phyloP scores from a whole-genome alignment of 768 basidiomycete species.

The Lentinula edodes region DNA sequence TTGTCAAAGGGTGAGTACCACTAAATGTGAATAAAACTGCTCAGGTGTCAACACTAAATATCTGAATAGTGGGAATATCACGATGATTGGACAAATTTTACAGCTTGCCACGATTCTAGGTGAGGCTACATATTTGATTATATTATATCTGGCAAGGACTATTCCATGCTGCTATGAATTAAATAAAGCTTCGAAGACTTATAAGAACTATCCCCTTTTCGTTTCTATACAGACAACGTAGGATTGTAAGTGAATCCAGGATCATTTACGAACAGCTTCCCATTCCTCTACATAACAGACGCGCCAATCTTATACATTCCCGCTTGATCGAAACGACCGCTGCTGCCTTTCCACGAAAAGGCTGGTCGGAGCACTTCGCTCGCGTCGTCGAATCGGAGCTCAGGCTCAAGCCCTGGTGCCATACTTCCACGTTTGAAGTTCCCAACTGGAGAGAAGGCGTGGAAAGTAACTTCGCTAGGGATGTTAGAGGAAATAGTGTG shows the following conservation, averaged over 20 bases:
- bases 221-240: conserved; percentile 30
- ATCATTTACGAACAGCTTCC: neutral
- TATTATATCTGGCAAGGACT: neutral
- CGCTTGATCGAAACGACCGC: conserved; percentile 35
- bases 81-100: conserved; percentile 43
- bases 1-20: conserved; percentile 34
- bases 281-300: conserved; percentile 18
- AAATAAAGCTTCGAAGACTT: neutral
- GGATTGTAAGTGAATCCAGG: conserved; percentile 29
- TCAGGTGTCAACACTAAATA: neutral
- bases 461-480: conserved; percentile 41
- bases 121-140: conserved; percentile 13
- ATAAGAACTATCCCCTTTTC: neutral
- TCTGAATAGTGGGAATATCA: conserved; percentile 38
- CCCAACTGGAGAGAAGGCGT: conserved; percentile 38
- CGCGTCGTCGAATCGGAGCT: conserved; percentile 39
- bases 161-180: no score
- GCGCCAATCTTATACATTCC: conserved; percentile 37
- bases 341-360: conserved; percentile 33
- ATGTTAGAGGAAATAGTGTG: conserved; percentile 36
- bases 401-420: conserved; percentile 43
- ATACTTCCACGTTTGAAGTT: conserved; percentile 41
- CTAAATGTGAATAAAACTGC: neutral
- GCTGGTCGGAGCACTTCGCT: conserved; percentile 42
- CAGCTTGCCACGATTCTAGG: conserved; percentile 45